Conservation (phyloP, 1,139 yeast genomes). For the Suhomyces ambrosiae region DNA sequence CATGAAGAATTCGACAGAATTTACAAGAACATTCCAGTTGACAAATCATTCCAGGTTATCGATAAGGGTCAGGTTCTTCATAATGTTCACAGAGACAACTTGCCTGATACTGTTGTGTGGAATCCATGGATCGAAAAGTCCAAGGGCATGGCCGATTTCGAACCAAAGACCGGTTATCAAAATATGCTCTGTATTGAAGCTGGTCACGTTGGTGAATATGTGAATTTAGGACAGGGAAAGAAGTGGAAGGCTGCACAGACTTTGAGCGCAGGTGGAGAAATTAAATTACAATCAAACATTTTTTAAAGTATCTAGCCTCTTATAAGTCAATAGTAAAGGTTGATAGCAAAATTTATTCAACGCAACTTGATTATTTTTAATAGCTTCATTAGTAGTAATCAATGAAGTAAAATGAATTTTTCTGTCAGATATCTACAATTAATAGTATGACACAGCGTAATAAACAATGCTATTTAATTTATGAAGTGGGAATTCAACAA, state of each 20-base stretch:
- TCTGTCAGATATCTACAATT: too few relatives aligned
- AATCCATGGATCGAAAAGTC: conserved; percentile 92
- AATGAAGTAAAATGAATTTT: too few relatives aligned
- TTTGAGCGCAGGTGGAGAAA: conserved; percentile 44
- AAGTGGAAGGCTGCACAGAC: conserved; percentile 61
- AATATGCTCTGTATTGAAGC: conserved; percentile 94
- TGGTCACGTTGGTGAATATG: conserved; percentile 77
- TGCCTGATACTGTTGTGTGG: conserved; percentile 95
- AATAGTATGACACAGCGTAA: too few relatives aligned
- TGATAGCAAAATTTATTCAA: too few relatives aligned
- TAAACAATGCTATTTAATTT: too few relatives aligned
- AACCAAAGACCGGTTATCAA: conserved; percentile 80
- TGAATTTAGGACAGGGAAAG: conserved; percentile 62
- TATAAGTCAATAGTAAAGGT: too few relatives aligned
- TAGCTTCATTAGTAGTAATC: too few relatives aligned
- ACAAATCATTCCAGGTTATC: conserved; percentile 62
- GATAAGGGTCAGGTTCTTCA: conserved; percentile 71
- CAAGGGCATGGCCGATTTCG: conserved; percentile 79
- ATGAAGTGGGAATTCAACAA: too few relatives aligned
- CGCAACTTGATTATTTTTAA: too few relatives aligned
- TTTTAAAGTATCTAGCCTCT: conserved; percentile 23
- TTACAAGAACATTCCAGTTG: conserved; percentile 60
- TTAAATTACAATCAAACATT: conserved; percentile 47
- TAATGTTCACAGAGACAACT: conserved; percentile 62
- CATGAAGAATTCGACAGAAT: conserved; percentile 83